phyloP scores from a whole-genome alignment of 225 moss, liverwort and hornwort genomes.

The Bryoerythrophyllum caledonicum region DNA sequence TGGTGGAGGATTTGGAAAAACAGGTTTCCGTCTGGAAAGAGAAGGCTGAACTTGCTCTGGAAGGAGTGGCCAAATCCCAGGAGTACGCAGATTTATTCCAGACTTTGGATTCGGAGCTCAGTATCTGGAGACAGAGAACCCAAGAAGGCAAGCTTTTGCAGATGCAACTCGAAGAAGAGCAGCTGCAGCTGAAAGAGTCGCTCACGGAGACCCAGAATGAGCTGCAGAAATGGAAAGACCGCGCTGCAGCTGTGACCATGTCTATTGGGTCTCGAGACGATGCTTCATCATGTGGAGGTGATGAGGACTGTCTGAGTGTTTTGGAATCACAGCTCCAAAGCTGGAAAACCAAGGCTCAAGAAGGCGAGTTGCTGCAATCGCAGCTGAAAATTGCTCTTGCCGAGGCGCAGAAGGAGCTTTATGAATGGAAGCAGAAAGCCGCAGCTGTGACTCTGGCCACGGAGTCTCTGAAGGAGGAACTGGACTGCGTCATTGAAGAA shows the following conservation, averaged over 20 bases:
- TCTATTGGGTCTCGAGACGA: constrained; percentile 9
- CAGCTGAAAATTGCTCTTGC: constrained; percentile 28
- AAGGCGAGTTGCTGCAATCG: constrained; percentile 33
- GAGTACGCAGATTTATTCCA: constrained; percentile 24
- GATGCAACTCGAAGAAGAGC: constrained; percentile 35
- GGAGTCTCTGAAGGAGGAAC: constrained; percentile 44
- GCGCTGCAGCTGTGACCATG: constrained; percentile 31
- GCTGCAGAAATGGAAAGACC: constrained; percentile 40
- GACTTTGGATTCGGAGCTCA: constrained; percentile 38
- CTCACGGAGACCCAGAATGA: constrained; percentile 31
- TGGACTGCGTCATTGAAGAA: constrained; percentile 49
- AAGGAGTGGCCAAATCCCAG: constrained; percentile 27
- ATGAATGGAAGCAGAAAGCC: constrained; percentile 49
- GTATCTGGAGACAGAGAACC: constrained; percentile 38
- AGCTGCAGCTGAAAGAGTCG: constrained; percentile 18
- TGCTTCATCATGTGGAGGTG: constrained; percentile 11
- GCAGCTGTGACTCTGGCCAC: constrained; percentile 43
- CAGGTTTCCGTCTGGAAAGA: constrained; percentile 37
- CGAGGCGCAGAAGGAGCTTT: constrained; percentile 35
- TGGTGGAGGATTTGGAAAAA: constrained; percentile 26
- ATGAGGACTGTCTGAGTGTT: constrained; percentile 15
- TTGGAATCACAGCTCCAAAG: constrained; percentile 28
- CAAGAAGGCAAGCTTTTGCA: constrained; percentile 32
- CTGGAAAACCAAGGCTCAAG: constrained; percentile 31
- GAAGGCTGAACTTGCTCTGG: constrained; percentile 35